Evolutionary conservation across 306 rosid species (phyloP), one percentile per base, ranked within the genome.

Genomic region (Elaeagnus macrophylla): DNA sequence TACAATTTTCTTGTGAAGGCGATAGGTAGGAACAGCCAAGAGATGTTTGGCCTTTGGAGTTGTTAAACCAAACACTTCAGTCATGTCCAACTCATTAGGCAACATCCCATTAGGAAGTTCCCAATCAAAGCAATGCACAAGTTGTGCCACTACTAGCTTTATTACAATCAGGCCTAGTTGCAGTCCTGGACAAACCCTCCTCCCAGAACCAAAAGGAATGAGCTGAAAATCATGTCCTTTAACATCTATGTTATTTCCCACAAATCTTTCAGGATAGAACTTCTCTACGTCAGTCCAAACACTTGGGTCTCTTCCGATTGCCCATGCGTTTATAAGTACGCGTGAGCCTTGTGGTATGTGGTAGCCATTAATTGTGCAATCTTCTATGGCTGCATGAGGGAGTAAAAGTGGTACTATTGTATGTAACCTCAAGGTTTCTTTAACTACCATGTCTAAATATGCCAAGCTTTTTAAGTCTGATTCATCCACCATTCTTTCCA

Each of bases 111-210:
- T 51, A 7, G 66, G 57, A 1, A 61, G 66, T 40, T 49, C 66
- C 66, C 66, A 61, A 39, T 61, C 47, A 17, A 61, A 61, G 19
- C 66, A 61, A 9, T 61, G 78, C 39, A 77, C 68, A 0, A 73
- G 56, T 19, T 76, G 86, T 3, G 80, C 80, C 2, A 80, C 7
- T 19, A 73, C 35, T 16, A 60, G 20, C 39, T 37, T 50, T 7
- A 53, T 61, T 6, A 65, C 55, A 12, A 16, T 51, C 2, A 80
- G 54, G 8, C 80, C 86, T 40, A 80, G 45, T 10, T 77, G 65
- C 25, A 77, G 38, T n/a, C 78, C 80, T 1, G 76, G 72, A 10
- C 83, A 77, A 10, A 72, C 57, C 65, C 80, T 67, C 0, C 80
- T 46, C 6, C 78, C n/a, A n/a, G n/a, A n/a, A n/a, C n/a, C n/a